phyloP scores from a whole-genome alignment of 768 basidiomycete species.

The Suillus cothurnatus region DNA sequence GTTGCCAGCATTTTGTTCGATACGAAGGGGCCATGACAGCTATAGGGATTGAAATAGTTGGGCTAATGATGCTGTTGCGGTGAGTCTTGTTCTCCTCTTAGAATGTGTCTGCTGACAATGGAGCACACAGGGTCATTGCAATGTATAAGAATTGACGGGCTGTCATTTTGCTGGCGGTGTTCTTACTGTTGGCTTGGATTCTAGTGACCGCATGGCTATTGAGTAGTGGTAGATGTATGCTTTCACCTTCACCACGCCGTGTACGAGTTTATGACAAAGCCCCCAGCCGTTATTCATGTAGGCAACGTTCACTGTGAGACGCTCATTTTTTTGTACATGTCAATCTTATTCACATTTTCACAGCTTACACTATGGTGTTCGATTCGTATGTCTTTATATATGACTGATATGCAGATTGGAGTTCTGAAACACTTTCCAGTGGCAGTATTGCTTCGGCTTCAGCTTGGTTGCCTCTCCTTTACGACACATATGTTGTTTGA shows the following conservation, averaged over 20 bases:
- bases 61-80: constrained; percentile 48
- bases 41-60: constrained; percentile 42
- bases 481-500: constrained; percentile 38
- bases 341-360: constrained; percentile 23
- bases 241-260: not conserved
- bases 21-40: constrained; percentile 52
- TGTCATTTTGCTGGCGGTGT: constrained; percentile 12
- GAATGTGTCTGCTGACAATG: not conserved
- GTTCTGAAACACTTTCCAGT: constrained; percentile 12
- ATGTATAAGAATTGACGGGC: constrained; percentile 15
- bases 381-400: constrained; percentile 23
- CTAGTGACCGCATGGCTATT: constrained; percentile 56
- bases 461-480: constrained; percentile 44
- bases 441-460: constrained; percentile 34
- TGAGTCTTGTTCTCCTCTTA: constrained; percentile 18
- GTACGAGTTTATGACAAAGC: not conserved
- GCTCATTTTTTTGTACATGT: constrained; percentile 13
- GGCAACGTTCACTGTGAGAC: constrained; percentile 14
- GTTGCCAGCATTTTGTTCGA: constrained; percentile 50
- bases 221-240: constrained; percentile 49
- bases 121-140: constrained; percentile 17
- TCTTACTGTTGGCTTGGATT: constrained; percentile 46
- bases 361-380: constrained; percentile 47
- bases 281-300: constrained; percentile 17
- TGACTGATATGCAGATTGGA: not conserved